Evolutionary conservation across 768 basidiomycete genomes (phyloP).

Genomic region (Mycena metata): DNA sequence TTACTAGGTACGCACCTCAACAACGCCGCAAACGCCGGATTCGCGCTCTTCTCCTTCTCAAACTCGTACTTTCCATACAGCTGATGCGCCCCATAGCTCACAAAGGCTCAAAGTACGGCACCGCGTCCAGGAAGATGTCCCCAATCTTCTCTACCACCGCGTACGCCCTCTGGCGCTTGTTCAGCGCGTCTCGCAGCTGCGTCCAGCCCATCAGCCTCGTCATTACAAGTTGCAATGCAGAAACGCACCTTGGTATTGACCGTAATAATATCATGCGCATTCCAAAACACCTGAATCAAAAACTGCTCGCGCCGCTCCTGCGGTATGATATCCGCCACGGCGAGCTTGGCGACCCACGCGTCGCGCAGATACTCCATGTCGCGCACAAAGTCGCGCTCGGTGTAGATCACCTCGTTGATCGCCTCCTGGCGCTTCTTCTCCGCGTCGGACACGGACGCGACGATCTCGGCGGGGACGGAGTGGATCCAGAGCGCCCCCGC

Average conservation of each 20-base stretch:
- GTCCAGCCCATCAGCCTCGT: background rate
- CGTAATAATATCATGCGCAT: constrained; percentile 91
- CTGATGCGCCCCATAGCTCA: constrained; percentile 96
- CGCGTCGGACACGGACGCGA: constrained; percentile 89
- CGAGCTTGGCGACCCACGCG: constrained; percentile 93
- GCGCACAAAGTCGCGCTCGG: constrained; percentile 97
- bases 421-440: constrained; percentile 98
- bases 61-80: constrained; percentile 99
- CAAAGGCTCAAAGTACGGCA: constrained; percentile 92
- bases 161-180: constrained; percentile 94
- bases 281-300: constrained; percentile 97
- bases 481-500: constrained; percentile 94
- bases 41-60: constrained; percentile 96
- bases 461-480: constrained; percentile 94
- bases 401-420: constrained; percentile 96
- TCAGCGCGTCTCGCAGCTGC: constrained; percentile 90
- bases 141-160: constrained; percentile 94
- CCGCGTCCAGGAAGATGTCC: constrained; percentile 89
- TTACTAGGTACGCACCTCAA: constrained; percentile 75
- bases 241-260: constrained; percentile 73
- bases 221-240: no score
- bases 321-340: constrained; percentile 82
- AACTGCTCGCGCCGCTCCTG: constrained; percentile 84
- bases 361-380: constrained; percentile 99
- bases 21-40: constrained; percentile 92